Percentiles rank a stretch among this genome's conserved stretches.
These are phyloP conservation scores for Babesia gibsoni DNA, from an alignment of 169 alveolate genomes.

Conservation along the genomic window DNA sequence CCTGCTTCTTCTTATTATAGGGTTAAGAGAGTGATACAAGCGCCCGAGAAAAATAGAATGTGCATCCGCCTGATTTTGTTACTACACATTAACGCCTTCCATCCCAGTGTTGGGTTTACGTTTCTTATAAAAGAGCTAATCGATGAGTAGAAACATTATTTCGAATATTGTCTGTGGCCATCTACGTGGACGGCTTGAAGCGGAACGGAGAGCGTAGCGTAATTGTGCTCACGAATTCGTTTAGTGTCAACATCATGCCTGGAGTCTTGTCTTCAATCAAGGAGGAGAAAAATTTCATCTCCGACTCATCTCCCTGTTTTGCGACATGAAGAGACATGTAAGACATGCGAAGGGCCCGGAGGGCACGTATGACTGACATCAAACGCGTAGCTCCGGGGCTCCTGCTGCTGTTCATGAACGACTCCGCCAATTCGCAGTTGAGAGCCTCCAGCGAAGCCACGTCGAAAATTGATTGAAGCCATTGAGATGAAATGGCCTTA, in stretches of 20 bases:
- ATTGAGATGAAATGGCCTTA: slow-evolving; percentile 75
- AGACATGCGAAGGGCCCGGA: slow-evolving; percentile 68
- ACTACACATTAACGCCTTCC: too few relatives aligned
- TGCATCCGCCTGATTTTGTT: too few relatives aligned
- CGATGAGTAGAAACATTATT: slow-evolving; percentile 5
- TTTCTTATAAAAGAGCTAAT: too few relatives aligned
- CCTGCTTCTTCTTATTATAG: too few relatives aligned
- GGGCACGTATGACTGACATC: slow-evolving; percentile 62
- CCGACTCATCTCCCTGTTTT: slow-evolving; percentile 80
- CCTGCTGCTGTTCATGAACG: slow-evolving; percentile 63
- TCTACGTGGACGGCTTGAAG: slow-evolving; percentile 4
- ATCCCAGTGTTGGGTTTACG: too few relatives aligned
- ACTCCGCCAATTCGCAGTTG: slow-evolving; percentile 80
- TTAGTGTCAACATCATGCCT: slow-evolving; percentile 75
- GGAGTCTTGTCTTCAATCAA: slow-evolving; percentile 75
- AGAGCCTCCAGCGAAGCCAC: slow-evolving; percentile 75
- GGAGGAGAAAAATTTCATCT: slow-evolving; percentile 68
- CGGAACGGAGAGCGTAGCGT: slow-evolving; percentile 39
- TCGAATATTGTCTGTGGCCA: background rate
- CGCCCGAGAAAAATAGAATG: too few relatives aligned
- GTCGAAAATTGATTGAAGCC: slow-evolving; percentile 79
- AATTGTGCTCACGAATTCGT: slow-evolving; percentile 67
- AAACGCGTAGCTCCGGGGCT: slow-evolving; percentile 73
- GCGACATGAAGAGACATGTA: slow-evolving; percentile 72
- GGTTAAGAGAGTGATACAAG: too few relatives aligned